phyloP scores from a whole-genome alignment of 2,329 filamentous ascomycete species.

The Colletotrichum gigasporum region DNA sequence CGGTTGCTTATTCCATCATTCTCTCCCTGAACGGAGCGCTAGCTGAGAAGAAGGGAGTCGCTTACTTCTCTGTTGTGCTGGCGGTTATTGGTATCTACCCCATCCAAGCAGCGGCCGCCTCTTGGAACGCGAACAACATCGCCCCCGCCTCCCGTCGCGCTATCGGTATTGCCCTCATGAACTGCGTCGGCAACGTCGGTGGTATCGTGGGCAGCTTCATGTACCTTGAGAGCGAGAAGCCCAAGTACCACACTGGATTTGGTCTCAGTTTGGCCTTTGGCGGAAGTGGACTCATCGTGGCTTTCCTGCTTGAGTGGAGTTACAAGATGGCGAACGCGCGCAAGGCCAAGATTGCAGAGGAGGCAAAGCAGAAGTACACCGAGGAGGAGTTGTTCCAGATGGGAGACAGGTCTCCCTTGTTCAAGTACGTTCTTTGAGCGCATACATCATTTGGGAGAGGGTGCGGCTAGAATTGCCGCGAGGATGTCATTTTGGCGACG shows the following conservation, averaged over 20 bases:
- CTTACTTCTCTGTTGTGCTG: constrained; percentile 31
- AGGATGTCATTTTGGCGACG: too few relatives aligned
- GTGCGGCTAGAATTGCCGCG: too few relatives aligned
- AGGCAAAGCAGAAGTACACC: constrained; percentile 38
- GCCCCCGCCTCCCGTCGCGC: constrained; percentile 37
- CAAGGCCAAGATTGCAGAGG: constrained; percentile 36
- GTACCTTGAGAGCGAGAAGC: constrained; percentile 41
- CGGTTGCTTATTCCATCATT: constrained; percentile 28
- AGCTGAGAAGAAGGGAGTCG: constrained; percentile 10
- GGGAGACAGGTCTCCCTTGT: constrained; percentile 42
- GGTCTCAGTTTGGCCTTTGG: constrained; percentile 45
- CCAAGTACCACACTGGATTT: constrained; percentile 59
- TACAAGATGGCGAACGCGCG: constrained; percentile 39
- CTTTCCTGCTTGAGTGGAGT: constrained; percentile 41
- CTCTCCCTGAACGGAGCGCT: constrained; percentile 21
- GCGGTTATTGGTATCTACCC: constrained; percentile 32
- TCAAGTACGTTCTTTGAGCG: constrained; percentile 33
- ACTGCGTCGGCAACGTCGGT: constrained; percentile 40
- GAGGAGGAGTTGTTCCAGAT: constrained; percentile 42
- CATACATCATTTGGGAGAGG: too few relatives aligned
- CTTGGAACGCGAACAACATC: constrained; percentile 37
- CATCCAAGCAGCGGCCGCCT: constrained; percentile 27
- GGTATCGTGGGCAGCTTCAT: constrained; percentile 42
- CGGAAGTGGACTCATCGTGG: constrained; percentile 38
- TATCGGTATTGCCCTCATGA: constrained; percentile 41